phyloP scores from a whole-genome alignment of 805 yeast genomes.

The Geotrichum ghanense region DNA sequence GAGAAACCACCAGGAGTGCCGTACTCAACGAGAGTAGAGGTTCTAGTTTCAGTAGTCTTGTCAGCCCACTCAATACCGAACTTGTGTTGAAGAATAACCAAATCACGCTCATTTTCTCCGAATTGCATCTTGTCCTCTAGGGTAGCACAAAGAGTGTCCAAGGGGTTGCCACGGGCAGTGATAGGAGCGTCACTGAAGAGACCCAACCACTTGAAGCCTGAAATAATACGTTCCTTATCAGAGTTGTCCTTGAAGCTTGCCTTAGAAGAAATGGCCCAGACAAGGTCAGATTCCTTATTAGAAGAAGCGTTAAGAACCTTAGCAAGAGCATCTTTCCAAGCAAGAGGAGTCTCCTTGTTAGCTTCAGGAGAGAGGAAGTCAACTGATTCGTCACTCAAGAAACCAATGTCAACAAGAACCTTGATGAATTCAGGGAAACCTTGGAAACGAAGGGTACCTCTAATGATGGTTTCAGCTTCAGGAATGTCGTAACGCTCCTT shows the following conservation, averaged over 20 bases:
- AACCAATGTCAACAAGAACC: slow-evolving; percentile 87
- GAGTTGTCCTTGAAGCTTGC: slow-evolving; percentile 71
- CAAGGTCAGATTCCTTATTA: slow-evolving; percentile 56
- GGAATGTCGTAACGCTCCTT: slow-evolving; percentile 88
- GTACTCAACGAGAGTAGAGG: slow-evolving; percentile 89
- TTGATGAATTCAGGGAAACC: slow-evolving; percentile 98
- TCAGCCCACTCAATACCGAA: slow-evolving; percentile 96
- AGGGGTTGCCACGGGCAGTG: slow-evolving; percentile 85
- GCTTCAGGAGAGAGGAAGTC: slow-evolving; percentile 41
- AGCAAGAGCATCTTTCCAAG: slow-evolving; percentile 88
- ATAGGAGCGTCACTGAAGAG: slow-evolving; percentile 65
- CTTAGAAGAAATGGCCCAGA: slow-evolving; percentile 62
- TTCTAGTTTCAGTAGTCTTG: slow-evolving; percentile 82
- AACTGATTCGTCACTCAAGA: slow-evolving; percentile 66
- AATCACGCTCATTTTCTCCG: slow-evolving; percentile 89
- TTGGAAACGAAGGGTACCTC: slow-evolving; percentile 96
- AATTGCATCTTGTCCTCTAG: slow-evolving; percentile 93
- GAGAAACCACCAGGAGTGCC: slow-evolving; percentile 86
- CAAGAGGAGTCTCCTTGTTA: slow-evolving; percentile 27
- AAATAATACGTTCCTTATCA: slow-evolving; percentile 75
- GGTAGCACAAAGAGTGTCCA: slow-evolving; percentile 94
- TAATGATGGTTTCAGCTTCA: slow-evolving; percentile 91
- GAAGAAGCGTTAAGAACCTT: slow-evolving; percentile 66
- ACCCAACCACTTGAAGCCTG: slow-evolving; percentile 92
- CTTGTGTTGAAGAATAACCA: slow-evolving; percentile 93